Evolutionary conservation across 2,329 filamentous ascomycete species (phyloP).

Genomic region (Mollisiaceae sp.): DNA sequence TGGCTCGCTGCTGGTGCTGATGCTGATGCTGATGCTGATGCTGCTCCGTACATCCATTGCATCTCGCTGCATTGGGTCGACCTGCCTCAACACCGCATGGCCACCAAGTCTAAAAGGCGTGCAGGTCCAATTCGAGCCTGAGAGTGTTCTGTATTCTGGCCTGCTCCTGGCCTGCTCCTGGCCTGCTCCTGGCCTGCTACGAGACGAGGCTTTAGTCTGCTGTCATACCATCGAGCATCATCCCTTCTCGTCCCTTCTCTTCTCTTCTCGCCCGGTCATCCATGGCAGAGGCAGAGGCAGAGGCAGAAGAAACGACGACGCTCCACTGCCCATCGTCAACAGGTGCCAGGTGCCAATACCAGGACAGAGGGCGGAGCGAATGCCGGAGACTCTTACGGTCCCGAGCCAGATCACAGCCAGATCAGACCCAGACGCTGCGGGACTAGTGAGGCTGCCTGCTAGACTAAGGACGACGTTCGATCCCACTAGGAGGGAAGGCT

Average conservation of each 20-base stretch:
- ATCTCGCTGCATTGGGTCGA: neutral
- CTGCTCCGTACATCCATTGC: neutral
- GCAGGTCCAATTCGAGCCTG: constrained; percentile 3
- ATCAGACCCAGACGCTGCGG: neutral
- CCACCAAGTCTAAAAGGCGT: constrained; percentile 3
- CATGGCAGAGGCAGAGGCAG: constrained; percentile 7
- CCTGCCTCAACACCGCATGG: neutral
- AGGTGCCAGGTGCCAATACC: constrained; percentile 4
- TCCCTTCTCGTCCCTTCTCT: neutral
- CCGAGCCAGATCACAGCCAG: neutral
- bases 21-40: no score
- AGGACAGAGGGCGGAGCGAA: neutral
- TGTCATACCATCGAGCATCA: constrained; percentile 2
- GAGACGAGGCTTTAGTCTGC: neutral
- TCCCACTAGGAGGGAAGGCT: neutral
- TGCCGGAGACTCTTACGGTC: neutral
- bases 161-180: neutral
- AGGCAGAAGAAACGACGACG: constrained; percentile 12
- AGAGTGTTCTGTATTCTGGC: neutral
- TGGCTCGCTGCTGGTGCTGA: neutral
- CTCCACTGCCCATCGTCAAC: constrained; percentile 4
- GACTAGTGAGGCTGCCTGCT: neutral
- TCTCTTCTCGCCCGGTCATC: neutral
- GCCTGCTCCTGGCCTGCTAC: neutral
- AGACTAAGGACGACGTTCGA: constrained; percentile 1